Base-by-base conservation (phyloP, 2,329 filamentous ascomycete genomes). In the Tolypocladium tundrense region DNA sequence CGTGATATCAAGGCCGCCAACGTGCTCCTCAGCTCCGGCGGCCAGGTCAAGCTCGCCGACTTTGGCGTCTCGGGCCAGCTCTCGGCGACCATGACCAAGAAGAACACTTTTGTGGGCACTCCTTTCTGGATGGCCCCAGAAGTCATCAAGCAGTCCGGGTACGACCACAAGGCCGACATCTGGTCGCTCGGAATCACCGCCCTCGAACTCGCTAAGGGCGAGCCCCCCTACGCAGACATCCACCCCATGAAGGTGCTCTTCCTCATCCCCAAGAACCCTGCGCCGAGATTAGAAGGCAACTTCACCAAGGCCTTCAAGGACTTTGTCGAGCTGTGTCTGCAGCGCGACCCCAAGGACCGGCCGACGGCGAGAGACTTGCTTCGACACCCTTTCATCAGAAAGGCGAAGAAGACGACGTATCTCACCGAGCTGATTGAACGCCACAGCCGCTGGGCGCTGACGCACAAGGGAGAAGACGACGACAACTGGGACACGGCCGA, bases 111-210 rank as follows among this genome's bases (percentile, higher is more conserved):
- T 72, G 93, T 99, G 39, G 94, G 94, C 40, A 97, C 93, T 0
- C 93, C 94, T 1, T 99, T 97, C 71, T 99, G 94, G 94, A 99
- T 99, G 93, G 93, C 94, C 3, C 93, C 93, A 13, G 93, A 99
- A 75, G 93, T 97, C 57, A 99, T 99, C 73, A 96, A 96, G 75
- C 93, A 99, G 72, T 96, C 91, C 59, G 93, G 93, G 54, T 97
- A 97, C 76, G 93, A 97, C 72, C 91, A 96, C 76, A 97, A 97
- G 75, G 93, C 93, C 51, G 93, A 97, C 69, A 96, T 97, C 59
- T 97, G 93, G 93, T 97, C 93, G 1, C 78, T 97, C 21, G 93
- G 93, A 43, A 97, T 97, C 69, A 97, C 93, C 1, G 92, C 93
- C 1, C 82, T 97, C 48, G 93, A 97, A 72, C 75, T 97, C 62